These are phyloP conservation scores for Aureobasidium zeae DNA, from an alignment of 2,329 filamentous ascomycete genomes.

Conservation along the genomic window DNA sequence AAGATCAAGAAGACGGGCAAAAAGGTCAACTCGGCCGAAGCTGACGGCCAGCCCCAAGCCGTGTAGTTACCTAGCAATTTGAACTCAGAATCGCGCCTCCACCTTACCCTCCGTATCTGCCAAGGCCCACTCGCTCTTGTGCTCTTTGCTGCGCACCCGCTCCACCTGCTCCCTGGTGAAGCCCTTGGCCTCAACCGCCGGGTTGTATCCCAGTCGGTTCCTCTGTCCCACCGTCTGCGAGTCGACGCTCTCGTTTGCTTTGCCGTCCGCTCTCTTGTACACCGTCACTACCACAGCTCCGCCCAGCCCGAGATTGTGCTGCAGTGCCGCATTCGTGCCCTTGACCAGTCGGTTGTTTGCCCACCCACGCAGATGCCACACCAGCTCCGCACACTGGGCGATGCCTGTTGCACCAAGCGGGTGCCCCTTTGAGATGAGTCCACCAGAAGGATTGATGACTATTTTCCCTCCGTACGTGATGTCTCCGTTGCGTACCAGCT, in stretches of 20 bases:
- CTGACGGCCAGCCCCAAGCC: conserved; percentile 49
- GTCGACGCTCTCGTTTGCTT: conserved; percentile 50
- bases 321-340: conserved; percentile 63
- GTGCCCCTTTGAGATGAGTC: conserved; percentile 92
- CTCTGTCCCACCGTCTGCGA: conserved; percentile 55
- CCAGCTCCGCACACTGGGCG: conserved; percentile 87
- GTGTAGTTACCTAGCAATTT: conserved; percentile 21
- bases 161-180: conserved; percentile 71
- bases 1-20: conserved; percentile 96
- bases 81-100: conserved; percentile 52
- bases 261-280: conserved; percentile 74
- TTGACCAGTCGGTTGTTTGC: conserved; percentile 74
- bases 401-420: conserved; percentile 90
- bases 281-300: conserved; percentile 86
- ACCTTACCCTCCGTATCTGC: conserved; percentile 67
- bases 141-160: conserved; percentile 59
- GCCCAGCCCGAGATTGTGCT: conserved; percentile 88
- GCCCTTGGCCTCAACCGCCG: conserved; percentile 78
- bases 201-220: conserved; percentile 78
- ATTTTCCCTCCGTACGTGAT: conserved; percentile 82
- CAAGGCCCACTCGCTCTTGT: conserved; percentile 61
- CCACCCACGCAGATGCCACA: conserved; percentile 94
- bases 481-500: conserved; percentile 75
- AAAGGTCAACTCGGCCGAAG: conserved; percentile 69
- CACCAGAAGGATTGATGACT: conserved; percentile 87